These are phyloP conservation scores for Fagopyrum tataricum DNA, from an alignment of 148 eudicot genomes.

Conservation along the genomic window DNA sequence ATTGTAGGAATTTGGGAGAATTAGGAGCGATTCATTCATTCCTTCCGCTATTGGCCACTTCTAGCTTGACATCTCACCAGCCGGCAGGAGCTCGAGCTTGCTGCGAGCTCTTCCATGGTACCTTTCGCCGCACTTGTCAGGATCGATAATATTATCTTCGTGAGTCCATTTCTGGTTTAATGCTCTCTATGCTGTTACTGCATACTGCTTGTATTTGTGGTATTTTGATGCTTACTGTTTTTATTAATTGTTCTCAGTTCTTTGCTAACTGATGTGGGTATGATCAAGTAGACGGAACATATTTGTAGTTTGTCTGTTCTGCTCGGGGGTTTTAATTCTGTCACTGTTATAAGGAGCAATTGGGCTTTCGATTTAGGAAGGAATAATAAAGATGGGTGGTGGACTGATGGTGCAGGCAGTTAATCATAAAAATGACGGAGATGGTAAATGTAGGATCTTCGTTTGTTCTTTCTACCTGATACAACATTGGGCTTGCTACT, in stretches of 20 bases:
- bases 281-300: neutral
- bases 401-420: constrained; percentile 36
- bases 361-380: constrained; percentile 66
- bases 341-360: constrained; percentile 31
- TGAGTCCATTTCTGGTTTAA: constrained; percentile 53
- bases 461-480: constrained; percentile 15
- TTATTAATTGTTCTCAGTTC: neutral
- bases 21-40: constrained; percentile 68
- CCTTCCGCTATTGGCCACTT: constrained; percentile 45
- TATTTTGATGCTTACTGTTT: neutral
- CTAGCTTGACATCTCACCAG: constrained; percentile 45
- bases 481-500: neutral
- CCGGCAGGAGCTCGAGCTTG: constrained; percentile 47
- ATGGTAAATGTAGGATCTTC: constrained; percentile 44
- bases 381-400: constrained; percentile 83
- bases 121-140: constrained; percentile 91
- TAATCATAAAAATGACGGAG: constrained; percentile 36
- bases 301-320: neutral
- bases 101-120: constrained; percentile 89
- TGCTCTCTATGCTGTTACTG: neutral
- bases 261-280: constrained; percentile 11
- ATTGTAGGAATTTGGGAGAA: constrained; percentile 58
- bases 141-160: constrained; percentile 86
- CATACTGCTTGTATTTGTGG: neutral
- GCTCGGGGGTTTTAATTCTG: neutral